phyloP scores from a whole-genome alignment of 768 basidiomycete species.

The Guyanaporus albipodus region DNA sequence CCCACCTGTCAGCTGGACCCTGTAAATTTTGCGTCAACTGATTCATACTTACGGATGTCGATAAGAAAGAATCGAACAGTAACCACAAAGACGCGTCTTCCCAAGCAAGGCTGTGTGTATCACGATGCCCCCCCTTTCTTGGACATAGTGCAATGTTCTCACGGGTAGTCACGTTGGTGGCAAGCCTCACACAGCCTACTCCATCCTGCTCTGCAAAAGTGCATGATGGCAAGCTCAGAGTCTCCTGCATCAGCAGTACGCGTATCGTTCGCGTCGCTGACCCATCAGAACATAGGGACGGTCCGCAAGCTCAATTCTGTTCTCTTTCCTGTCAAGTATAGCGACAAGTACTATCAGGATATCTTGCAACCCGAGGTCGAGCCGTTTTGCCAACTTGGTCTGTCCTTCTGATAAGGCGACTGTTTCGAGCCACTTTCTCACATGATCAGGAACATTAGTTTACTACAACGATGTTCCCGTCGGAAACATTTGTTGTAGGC shows the following conservation, averaged over 20 bases:
- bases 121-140: conserved; percentile 2
- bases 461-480: conserved; percentile 93
- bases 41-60: conserved; percentile 21
- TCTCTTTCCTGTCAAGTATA: conserved; percentile 86
- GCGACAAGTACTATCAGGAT: conserved; percentile 83
- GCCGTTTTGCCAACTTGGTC: conserved; percentile 84
- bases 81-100: conserved; percentile 17
- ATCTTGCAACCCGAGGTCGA: conserved; percentile 75
- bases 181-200: conserved; percentile 16
- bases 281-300: conserved; percentile 80
- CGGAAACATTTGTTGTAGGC: conserved; percentile 81
- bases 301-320: conserved; percentile 61
- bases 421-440: conserved; percentile 19
- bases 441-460: conserved; percentile 44
- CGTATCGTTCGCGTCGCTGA: conserved; percentile 69
- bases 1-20: conserved; percentile 23
- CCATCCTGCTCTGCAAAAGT: neutral
- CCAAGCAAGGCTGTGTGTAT: conserved; percentile 16
- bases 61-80: conserved; percentile 21
- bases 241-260: conserved; percentile 31
- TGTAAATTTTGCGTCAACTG: conserved; percentile 18
- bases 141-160: conserved; percentile 18
- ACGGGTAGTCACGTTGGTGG: conserved; percentile 15
- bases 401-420: conserved; percentile 31
- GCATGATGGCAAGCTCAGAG: conserved; percentile 23